Evolutionary conservation across 2,329 filamentous ascomycete species (phyloP).

Genomic region (Cercospora zeina): DNA sequence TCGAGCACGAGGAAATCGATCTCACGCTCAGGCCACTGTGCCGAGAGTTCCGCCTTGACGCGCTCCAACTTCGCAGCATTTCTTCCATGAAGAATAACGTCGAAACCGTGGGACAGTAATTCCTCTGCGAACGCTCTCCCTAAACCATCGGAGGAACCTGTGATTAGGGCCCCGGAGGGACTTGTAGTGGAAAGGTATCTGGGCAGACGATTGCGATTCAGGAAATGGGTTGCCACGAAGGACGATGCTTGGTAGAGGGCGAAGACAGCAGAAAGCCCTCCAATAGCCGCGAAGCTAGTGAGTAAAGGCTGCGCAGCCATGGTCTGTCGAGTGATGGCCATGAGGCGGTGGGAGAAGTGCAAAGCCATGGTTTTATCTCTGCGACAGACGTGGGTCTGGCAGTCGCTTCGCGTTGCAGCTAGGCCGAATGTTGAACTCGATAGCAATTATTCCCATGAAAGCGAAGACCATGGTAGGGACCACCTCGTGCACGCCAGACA

Average conservation of each 20-base stretch:
- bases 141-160: constrained; percentile 56
- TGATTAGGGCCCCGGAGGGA: constrained; percentile 40
- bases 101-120: constrained; percentile 54
- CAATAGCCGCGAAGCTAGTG: constrained; percentile 8
- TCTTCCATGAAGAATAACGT: constrained; percentile 57
- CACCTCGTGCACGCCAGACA: no score
- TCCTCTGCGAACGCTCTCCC: constrained; percentile 52
- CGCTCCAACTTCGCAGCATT: constrained; percentile 50
- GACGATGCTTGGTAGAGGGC: constrained; percentile 23
- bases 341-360: background rate
- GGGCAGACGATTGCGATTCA: constrained; percentile 19
- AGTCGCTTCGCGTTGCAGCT: background rate
- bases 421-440: background rate
- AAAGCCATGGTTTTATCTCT: background rate
- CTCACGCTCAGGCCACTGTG: constrained; percentile 43
- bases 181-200: background rate
- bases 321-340: background rate
- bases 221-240: constrained; percentile 31
- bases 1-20: constrained; percentile 50
- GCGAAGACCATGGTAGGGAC: background rate
- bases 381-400: background rate
- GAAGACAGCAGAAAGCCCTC: constrained; percentile 11
- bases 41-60: constrained; percentile 44
- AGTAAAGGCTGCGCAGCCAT: constrained; percentile 5
- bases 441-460: background rate